phyloP scores from a whole-genome alignment of 2,329 filamentous ascomycete genomes.

The Septoria petroselini region DNA sequence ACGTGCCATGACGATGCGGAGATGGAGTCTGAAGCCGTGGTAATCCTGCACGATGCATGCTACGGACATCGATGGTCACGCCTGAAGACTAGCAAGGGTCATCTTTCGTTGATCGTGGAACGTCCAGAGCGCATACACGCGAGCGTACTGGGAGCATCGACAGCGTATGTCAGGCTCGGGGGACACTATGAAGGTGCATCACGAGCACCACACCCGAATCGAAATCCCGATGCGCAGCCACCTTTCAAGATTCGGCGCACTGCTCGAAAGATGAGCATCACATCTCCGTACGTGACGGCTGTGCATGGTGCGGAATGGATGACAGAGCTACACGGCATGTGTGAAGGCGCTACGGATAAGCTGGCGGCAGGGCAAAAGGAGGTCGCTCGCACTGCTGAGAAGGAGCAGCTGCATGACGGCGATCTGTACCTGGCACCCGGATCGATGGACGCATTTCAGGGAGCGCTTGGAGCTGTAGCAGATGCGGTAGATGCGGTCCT shows the following conservation, averaged over 20 bases:
- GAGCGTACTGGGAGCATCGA: conserved; percentile 73
- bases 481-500: conserved; percentile 90
- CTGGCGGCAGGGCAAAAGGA: conserved; percentile 76
- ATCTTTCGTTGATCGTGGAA: conserved; percentile 81
- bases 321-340: conserved; percentile 84
- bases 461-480: conserved; percentile 85
- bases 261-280: conserved; percentile 65
- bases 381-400: conserved; percentile 58
- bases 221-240: conserved; percentile 55
- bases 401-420: conserved; percentile 73
- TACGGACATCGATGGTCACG: conserved; percentile 91
- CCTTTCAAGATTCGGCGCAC: conserved; percentile 85
- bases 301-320: conserved; percentile 93
- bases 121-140: conserved; percentile 87
- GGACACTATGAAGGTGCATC: conserved; percentile 70
- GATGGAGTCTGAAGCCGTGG: conserved; percentile 60
- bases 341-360: conserved; percentile 72
- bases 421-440: conserved; percentile 88
- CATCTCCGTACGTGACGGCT: conserved; percentile 75
- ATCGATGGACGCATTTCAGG: conserved; percentile 82
- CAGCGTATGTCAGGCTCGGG: conserved; percentile 87
- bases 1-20: conserved; percentile 55
- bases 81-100: conserved; percentile 69
- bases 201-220: conserved; percentile 63
- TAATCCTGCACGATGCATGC: conserved; percentile 87